These are phyloP conservation scores for Vitis riparia DNA, from an alignment of 164 flowering plant genomes.

Conservation along the genomic window DNA sequence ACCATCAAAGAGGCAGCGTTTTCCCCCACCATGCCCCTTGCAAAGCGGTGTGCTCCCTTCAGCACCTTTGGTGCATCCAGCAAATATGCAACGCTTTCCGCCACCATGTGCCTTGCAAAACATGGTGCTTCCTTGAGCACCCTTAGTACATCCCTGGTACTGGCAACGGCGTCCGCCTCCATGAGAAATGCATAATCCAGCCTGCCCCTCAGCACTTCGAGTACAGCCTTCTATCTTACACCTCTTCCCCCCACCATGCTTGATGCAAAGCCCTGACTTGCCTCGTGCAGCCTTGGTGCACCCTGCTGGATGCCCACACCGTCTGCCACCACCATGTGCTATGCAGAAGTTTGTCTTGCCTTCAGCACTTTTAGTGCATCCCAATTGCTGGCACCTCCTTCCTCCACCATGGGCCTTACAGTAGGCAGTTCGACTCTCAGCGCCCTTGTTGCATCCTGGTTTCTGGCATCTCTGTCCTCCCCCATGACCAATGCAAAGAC, in stretches of 20 bases:
- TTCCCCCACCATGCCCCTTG: slow-evolving; percentile 96
- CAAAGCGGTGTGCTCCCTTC: slow-evolving; percentile 91
- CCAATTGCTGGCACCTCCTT: slow-evolving; percentile 67
- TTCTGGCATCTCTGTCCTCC: slow-evolving; percentile 96
- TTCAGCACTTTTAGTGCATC: slow-evolving; percentile 94
- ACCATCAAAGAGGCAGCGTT: slow-evolving; percentile 76
- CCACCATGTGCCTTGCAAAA: slow-evolving; percentile 93
- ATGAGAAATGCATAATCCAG: slow-evolving; percentile 91
- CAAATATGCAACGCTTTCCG: slow-evolving; percentile 78
- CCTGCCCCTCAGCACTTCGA: slow-evolving; percentile 90
- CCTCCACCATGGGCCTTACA: slow-evolving; percentile 98
- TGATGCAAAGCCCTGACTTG: slow-evolving; percentile 83
- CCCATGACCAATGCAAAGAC: slow-evolving; percentile 95
- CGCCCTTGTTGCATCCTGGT: slow-evolving; percentile 85
- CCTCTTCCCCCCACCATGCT: slow-evolving; percentile 94
- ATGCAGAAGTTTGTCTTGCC: slow-evolving; percentile 72
- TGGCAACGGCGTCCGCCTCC: slow-evolving; percentile 91
- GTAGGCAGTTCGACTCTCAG: slow-evolving; percentile 90
- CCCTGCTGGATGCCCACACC: slow-evolving; percentile 56
- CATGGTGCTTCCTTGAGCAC: slow-evolving; percentile 86
- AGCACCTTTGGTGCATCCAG: slow-evolving; percentile 93
- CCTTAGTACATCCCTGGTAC: slow-evolving; percentile 56
- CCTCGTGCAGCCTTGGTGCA: slow-evolving; percentile 90
- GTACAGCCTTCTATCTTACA: slow-evolving; percentile 75
- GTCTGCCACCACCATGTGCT: slow-evolving; percentile 75